Evolutionary conservation across 129 eudicot genomes (phyloP).

Genomic region (Saussurea involucrata): DNA sequence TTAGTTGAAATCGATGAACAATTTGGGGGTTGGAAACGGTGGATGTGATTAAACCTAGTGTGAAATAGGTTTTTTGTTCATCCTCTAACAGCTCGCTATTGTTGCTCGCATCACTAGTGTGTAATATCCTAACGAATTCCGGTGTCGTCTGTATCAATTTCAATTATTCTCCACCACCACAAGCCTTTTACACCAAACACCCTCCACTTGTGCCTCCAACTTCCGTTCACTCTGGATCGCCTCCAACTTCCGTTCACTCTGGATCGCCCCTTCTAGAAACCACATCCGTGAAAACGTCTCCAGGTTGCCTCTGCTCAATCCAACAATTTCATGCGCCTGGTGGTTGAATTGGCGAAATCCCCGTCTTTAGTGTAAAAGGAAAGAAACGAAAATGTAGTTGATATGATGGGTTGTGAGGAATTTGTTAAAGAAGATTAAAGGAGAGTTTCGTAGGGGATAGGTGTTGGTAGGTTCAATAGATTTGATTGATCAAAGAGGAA

Average conservation of each 20-base stretch:
- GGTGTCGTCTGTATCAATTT: slow-evolving; percentile 39
- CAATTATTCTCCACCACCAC: slow-evolving; percentile 42
- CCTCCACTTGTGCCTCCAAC: slow-evolving; percentile 16
- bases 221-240: slow-evolving; percentile 27
- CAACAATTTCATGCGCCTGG: slow-evolving; percentile 92
- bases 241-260: no score
- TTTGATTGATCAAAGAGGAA: slow-evolving; percentile 77
- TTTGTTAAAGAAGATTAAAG: slow-evolving; percentile 86
- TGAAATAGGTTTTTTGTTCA: no score
- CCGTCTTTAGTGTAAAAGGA: background rate
- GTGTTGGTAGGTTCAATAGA: slow-evolving; percentile 79
- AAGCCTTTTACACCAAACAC: slow-evolving; percentile 25
- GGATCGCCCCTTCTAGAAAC: no score
- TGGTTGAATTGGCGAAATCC: slow-evolving; percentile 35
- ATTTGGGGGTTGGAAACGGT: no score
- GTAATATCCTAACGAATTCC: slow-evolving; percentile 9
- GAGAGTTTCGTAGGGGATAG: slow-evolving; percentile 84
- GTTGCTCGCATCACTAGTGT: no score
- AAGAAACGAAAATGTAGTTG: slow-evolving; percentile 47
- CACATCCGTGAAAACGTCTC: slow-evolving; percentile 34
- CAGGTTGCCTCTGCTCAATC: slow-evolving; percentile 73
- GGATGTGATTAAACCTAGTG: no score
- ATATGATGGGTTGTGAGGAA: slow-evolving; percentile 80
- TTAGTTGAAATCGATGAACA: no score
- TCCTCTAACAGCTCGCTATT: no score